Conservation (phyloP, 2,329 filamentous ascomycete species). For the Colletotrichum eleusines region DNA sequence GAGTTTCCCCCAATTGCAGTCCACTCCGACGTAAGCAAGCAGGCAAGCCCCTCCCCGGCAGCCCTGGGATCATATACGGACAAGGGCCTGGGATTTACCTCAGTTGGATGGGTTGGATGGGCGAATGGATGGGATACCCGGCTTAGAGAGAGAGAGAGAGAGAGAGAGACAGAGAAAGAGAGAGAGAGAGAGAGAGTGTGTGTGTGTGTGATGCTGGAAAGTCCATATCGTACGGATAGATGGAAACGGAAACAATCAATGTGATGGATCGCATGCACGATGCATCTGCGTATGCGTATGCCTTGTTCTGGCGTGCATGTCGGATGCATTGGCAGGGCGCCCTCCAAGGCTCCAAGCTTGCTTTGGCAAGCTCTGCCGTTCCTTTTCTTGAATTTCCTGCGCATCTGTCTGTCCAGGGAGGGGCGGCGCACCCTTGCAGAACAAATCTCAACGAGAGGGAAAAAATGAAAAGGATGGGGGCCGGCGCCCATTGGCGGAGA, state of each 20-base stretch:
- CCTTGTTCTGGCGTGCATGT: constrained; percentile 9
- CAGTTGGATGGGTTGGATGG: not conserved
- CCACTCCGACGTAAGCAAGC: constrained; percentile 16
- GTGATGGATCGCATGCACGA: not conserved
- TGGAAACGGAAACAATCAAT: not conserved
- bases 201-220: not conserved
- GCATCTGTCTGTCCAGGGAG: not conserved
- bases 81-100: not conserved
- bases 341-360: not conserved
- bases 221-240: not conserved
- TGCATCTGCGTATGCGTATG: constrained; percentile 4
- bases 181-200: too few species aligned
- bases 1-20: constrained; percentile 1
- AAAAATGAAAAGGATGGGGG: not conserved
- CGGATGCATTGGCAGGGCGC: not conserved
- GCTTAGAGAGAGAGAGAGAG: not conserved
- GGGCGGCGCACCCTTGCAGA: not conserved
- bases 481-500: not conserved
- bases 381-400: not conserved
- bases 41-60: not conserved
- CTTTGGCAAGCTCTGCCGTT: not conserved
- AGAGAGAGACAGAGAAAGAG: too few species aligned
- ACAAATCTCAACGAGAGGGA: constrained; percentile 12
- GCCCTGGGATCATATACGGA: constrained; percentile 10
- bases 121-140: not conserved